A percentile compares a stretch with the other conserved stretches of the same genome.
phyloP scores from a whole-genome alignment of 2,329 filamentous ascomycete genomes.

The Xylaria sp. region DNA sequence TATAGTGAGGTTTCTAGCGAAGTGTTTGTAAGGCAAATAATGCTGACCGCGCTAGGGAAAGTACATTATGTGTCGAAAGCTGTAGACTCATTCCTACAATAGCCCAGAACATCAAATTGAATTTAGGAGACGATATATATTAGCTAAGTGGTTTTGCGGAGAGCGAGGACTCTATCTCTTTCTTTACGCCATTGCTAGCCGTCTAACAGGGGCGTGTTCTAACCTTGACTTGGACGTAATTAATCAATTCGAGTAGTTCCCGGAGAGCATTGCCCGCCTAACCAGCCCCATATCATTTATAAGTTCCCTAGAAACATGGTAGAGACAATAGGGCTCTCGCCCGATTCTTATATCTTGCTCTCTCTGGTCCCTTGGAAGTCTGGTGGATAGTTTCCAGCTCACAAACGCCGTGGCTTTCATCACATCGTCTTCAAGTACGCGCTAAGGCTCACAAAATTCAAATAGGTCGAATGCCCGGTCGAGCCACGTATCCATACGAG shows the following conservation, averaged over 20 bases:
- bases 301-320: not conserved
- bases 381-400: not conserved
- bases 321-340: not conserved
- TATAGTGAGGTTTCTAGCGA: not conserved
- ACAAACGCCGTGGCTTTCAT: not conserved
- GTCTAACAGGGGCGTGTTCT: not conserved
- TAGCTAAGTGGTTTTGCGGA: too few relatives aligned
- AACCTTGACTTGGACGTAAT: not conserved
- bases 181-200: not conserved
- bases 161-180: not conserved
- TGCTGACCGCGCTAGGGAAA: not conserved
- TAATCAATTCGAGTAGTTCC: too few relatives aligned
- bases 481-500: not conserved
- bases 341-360: not conserved
- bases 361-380: not conserved
- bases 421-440: not conserved
- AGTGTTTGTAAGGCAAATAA: not conserved
- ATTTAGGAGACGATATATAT: not conserved
- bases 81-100: not conserved
- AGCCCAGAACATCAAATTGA: not conserved
- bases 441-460: not conserved
- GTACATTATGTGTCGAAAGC: not conserved
- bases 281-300: not conserved
- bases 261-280: not conserved
- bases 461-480: not conserved